Base-by-base conservation (phyloP, 2,329 filamentous ascomycete genomes). In the Sclerotinia nivalis region DNA sequence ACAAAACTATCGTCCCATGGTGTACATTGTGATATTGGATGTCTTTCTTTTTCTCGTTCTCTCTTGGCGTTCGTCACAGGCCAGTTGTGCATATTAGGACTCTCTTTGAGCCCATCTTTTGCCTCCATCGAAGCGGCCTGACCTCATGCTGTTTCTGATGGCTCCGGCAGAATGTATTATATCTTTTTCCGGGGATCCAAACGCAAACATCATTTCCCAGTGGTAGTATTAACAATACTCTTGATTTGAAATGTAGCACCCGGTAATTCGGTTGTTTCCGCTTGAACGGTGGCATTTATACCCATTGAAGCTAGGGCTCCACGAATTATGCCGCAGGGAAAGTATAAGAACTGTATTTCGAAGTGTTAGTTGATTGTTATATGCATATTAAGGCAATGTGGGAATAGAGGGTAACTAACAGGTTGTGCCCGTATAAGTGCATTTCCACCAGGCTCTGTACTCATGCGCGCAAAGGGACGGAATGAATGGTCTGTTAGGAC, bases 161-260 rank as follows among this genome's bases (percentile, higher is more conserved):
- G 34, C 47, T 8, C 34, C 25, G 28, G 22, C 47, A 65, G 47
- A 52, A 18, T 65, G n/a, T 22, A 18, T 65, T 52, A 2, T 52
- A 28, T 28, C 1, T 6, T 28, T 40, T 28, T 43, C 47, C 4
- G 13, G 9, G 6, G 6, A 52, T 40, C 47, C 31, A 28, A 40
- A n/a, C 28, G 25, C 10, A 34, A 45, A 47, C 28, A 69, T 52
- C 25, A 65, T 69, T 69, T 69, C 10, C 58, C 59, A 4, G 47
- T 47, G 10, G 47, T 69, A n/a, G 34, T 58, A 50, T 61, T 81
- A 37, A 88, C 86, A 66, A 91, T 83, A 52, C 92, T 96, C 83
- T 96, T 96, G 80, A 99, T 97, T 82, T 99, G 96, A 80, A 99
- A 99, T 0, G 94, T 93, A 49, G 95, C 96, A 8, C 87, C 87